Base-by-base conservation (phyloP, 306 rosid species). In the Hippophae rhamnoides region DNA sequence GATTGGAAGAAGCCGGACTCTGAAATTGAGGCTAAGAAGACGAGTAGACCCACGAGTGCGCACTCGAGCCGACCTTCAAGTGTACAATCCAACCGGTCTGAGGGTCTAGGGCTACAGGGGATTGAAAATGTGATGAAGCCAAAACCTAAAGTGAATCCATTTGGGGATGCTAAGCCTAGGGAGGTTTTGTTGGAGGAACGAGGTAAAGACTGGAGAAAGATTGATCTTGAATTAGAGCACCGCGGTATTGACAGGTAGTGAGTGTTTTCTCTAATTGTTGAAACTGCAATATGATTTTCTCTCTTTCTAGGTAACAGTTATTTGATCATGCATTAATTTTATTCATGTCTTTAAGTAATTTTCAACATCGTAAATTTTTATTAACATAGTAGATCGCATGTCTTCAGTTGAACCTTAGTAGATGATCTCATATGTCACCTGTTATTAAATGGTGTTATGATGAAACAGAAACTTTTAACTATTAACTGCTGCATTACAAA, bases 151-250 rank as follows among this genome's bases (percentile, higher is more conserved):
- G 85, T 88, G 65, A 93, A 93, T 50, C 99, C 99, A 5, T 93
- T 88, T 63, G 99, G 99, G 52, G 90, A 93, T 58, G 99, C 99
- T 51, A 93, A 86, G 55, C 99, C 99, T 3, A 80, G 99, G 74
- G 99, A 93, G 69, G 86, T 86, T 70, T 79, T 84, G 81, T 84
- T 93, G 64, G 81, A 75, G 58, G 88, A 88, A 79, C 82, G 75
- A 48, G 97, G 99, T 53, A 72, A 72, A 71, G 99, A 93, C 76
- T 93, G 97, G 97, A 70, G 95, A 63, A 93, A 93, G 82, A 75
- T 93, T 62, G 99, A 93, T 70, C 86, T 75, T 6, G 90, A 93
- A 41, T 77, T 84, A 81, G 95, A 93, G 79, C 96, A 80, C 63
- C 97, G 83, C 0, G 43, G 76, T 7, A 71, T 88, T 47, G 95